These are phyloP conservation scores for Chrysanthemum seticuspe DNA, from an alignment of 129 eudicot species.

Conservation along the genomic window DNA sequence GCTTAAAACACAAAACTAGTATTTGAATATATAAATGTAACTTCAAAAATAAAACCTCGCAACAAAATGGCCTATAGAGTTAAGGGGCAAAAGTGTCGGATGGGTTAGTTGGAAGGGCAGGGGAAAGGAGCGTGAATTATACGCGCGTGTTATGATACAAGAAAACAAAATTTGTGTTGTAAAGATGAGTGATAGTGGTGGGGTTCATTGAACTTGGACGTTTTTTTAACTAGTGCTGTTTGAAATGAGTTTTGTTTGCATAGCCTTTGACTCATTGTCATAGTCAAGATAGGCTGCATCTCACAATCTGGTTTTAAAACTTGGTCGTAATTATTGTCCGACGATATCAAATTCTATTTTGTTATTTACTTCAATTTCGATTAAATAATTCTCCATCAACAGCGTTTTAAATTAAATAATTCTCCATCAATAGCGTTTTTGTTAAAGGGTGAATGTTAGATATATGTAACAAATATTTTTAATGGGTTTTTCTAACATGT, in stretches of 20 bases:
- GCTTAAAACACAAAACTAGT: no score
- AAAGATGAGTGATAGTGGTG: background rate
- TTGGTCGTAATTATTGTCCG: background rate
- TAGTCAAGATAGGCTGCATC: slow-evolving; percentile 22
- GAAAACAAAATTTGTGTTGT: slow-evolving; percentile 16
- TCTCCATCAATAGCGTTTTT: no score
- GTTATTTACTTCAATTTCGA: background rate
- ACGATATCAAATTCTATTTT: background rate
- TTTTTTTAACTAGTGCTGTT: background rate
- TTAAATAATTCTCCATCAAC: background rate
- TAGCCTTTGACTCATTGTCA: background rate
- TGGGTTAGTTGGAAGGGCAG: slow-evolving; percentile 6
- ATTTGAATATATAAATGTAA: no score
- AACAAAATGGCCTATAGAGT: background rate
- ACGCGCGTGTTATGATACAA: background rate
- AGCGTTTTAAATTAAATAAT: no score
- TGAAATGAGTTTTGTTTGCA: background rate
- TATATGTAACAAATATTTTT: no score
- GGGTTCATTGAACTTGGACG: slow-evolving; percentile 37
- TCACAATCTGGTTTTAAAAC: background rate
- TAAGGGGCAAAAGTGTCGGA: background rate
- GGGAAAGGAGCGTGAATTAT: background rate
- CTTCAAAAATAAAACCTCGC: background rate
- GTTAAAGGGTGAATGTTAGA: no score
- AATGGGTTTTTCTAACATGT: no score